Percentiles rank a stretch among this genome's conserved stretches.
phyloP scores from a whole-genome alignment of 2,329 filamentous ascomycete species.

The Chrysoporthe cubensis region DNA sequence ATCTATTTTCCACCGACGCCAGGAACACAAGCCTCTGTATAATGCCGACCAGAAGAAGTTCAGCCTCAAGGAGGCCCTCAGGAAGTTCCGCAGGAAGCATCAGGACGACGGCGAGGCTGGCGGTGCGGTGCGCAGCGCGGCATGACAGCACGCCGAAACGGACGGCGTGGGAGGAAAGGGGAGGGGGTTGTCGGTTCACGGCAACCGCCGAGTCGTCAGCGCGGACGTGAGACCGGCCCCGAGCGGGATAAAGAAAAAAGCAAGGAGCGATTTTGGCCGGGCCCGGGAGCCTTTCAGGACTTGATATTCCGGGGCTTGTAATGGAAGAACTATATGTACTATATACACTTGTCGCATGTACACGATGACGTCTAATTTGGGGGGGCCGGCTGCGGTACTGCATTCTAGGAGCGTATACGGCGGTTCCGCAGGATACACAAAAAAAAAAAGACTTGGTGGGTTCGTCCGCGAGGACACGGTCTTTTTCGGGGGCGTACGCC shows the following conservation, averaged over 20 bases:
- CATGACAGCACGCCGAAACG: neutral
- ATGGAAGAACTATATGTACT: neutral
- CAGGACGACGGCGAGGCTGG: neutral
- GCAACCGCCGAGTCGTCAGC: no score
- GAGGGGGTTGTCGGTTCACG: no score
- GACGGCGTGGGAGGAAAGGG: no score
- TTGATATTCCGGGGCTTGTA: neutral
- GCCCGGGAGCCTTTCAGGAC: neutral
- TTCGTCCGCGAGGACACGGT: neutral
- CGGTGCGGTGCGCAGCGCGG: neutral
- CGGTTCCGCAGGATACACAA: neutral
- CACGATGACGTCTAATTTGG: neutral
- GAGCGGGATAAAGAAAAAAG: neutral
- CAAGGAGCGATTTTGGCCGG: neutral
- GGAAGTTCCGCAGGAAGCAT: constrained; percentile 34
- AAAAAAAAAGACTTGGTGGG: neutral
- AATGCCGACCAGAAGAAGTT: constrained; percentile 39
- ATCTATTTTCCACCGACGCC: no score
- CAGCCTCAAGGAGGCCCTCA: constrained; percentile 42
- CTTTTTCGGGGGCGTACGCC: neutral
- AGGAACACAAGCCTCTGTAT: constrained; percentile 47
- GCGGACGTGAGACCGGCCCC: no score
- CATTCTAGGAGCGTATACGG: neutral
- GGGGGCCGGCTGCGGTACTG: neutral
- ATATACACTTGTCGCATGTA: constrained; percentile 2